Evolutionary conservation across 176 grass and related monocot genomes (phyloP).

Genomic region (Lolium multiflorum): DNA sequence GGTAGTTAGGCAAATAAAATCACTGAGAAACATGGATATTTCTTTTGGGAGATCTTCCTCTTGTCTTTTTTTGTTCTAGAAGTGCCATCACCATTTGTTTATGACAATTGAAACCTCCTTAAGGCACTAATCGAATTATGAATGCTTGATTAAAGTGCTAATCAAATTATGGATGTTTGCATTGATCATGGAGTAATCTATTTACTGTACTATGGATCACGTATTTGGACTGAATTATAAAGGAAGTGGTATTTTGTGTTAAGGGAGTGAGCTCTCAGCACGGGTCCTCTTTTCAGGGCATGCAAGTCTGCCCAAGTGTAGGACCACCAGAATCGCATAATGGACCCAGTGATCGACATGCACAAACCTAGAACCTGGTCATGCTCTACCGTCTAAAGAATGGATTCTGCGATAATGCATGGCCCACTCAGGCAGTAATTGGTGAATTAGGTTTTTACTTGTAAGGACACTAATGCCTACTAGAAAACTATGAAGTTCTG

Average conservation of each 20-base stretch:
- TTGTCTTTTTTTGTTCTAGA: background rate
- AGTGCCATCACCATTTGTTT: constrained; percentile 4
- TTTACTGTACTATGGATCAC: background rate
- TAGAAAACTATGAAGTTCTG: background rate
- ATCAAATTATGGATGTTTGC: background rate
- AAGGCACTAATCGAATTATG: background rate
- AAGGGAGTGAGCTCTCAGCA: background rate
- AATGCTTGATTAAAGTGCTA: background rate
- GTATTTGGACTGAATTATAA: background rate
- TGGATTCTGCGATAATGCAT: background rate
- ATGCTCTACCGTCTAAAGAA: background rate
- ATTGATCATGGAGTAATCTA: background rate
- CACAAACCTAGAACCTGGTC: background rate
- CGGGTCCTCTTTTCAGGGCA: background rate
- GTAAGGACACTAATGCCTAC: background rate
- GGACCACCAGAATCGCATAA: background rate
- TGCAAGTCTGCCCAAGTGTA: background rate
- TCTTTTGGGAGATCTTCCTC: background rate
- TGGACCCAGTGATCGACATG: background rate
- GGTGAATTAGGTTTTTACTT: background rate
- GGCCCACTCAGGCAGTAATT: too few species aligned
- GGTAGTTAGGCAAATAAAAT: constrained; percentile 57
- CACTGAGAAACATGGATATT: constrained; percentile 29
- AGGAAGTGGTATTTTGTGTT: background rate
- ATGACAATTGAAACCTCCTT: background rate